Base-by-base conservation (phyloP, 2,329 filamentous ascomycete genomes). In the Hypoxylon sp. region DNA sequence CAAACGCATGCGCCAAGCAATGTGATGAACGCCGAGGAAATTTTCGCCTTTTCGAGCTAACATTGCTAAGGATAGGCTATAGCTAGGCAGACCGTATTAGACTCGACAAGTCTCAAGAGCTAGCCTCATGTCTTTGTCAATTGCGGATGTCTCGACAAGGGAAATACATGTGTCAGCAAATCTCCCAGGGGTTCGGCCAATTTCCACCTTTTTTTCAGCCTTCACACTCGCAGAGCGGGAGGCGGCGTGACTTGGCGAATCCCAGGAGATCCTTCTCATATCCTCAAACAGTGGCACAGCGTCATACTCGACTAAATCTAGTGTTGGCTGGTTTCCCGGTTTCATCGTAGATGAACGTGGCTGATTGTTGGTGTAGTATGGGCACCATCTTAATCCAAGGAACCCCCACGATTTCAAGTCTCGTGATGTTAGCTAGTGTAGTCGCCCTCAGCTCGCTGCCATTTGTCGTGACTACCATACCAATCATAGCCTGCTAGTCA, bases 181-280 rank as follows among this genome's bases (percentile, higher is more conserved):
- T 40, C 16, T 36, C 28, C 44, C 42, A 40, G 38, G 53, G 53
- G 49, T 57, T 18, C 28, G 52, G 42, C 36, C 46, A 38, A 46
- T 62, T 53, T 26, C 62, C 61, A 61, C 62, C 16, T 61, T 60
- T 61, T 60, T 64, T 20, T 44, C 52, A 36, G 42, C 42, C 53
- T 51, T 66, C 45, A 24, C 11, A 44, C 50, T 45, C 22, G 61
- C 44, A 40, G 36, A 20, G 16, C 16, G 36, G 36, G 16, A 40
- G 49, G 6, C 45, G 52, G 49, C 56, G 44, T 50, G 54, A 36
- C 64, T 66, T 60, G 63, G 63, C 58, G 54, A 63, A 57, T 49
- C 48, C 53, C 49, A 45, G 58, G 44, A 61, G 59, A 58, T 58
- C 59, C 54, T 60, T 66, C 38, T 56, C 46, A 44, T 46, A 52